A percentile compares a stretch with the other conserved stretches of the same genome.
Conservation (phyloP, 176 grass and related monocot genomes). For the Phyllostachys edulis region DNA sequence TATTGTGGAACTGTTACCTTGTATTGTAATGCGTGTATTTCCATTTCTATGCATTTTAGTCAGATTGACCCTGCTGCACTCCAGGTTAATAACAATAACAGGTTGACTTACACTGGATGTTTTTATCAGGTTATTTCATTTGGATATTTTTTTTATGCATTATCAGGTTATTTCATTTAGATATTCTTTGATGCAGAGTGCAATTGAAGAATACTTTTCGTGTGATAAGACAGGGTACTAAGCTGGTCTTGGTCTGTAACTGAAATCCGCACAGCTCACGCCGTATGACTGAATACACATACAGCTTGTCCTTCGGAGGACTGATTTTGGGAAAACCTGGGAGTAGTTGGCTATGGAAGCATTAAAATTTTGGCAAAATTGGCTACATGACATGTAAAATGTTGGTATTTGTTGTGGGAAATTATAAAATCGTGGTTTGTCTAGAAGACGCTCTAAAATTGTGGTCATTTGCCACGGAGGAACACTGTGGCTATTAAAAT, state of each 20-base stretch:
- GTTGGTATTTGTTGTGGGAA: background rate
- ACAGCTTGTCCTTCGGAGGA: background rate
- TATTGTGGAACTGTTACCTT: background rate
- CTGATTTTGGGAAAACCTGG: background rate
- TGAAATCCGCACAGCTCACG: background rate
- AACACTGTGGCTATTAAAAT: no score
- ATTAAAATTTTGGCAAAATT: background rate
- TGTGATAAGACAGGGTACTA: background rate
- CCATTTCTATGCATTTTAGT: background rate
- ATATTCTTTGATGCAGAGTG: background rate
- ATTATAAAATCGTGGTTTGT: background rate
- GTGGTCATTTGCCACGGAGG: no score
- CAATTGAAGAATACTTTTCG: background rate
- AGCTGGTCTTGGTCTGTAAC: background rate
- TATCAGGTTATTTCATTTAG: no score
- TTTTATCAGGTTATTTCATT: background rate
- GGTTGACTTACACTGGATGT: background rate
- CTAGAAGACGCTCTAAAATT: background rate
- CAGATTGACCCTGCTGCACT: background rate
- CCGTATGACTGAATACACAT: background rate
- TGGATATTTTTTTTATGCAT: no score
- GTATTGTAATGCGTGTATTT: background rate
- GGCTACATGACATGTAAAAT: background rate
- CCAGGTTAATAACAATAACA: background rate
- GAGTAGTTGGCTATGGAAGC: background rate